A percentile compares a stretch with the other conserved stretches of the same genome.
These are phyloP conservation scores for Dicorynia guianensis DNA, from an alignment of 306 rosid genomes.

Conservation along the genomic window DNA sequence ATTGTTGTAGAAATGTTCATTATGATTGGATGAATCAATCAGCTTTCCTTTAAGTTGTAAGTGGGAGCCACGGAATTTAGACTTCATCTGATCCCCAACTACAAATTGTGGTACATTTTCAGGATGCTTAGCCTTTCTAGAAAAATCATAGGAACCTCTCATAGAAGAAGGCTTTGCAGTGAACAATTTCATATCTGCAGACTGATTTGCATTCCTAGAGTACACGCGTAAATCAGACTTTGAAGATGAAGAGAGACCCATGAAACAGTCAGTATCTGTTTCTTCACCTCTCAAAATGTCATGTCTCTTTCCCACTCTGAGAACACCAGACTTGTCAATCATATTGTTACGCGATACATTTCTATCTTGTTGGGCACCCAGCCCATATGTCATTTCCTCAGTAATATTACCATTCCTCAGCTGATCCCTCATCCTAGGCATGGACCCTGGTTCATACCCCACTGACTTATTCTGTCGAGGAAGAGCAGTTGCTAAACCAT, in stretches of 20 bases:
- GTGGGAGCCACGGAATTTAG: conserved; percentile 59
- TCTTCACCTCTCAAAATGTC: conserved; percentile 62
- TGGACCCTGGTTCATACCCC: conserved; percentile 61
- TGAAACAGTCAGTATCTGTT: conserved; percentile 53
- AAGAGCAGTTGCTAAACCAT: conserved; percentile 61
- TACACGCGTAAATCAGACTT: conserved; percentile 61
- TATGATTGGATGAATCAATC: conserved; percentile 57
- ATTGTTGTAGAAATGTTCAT: conserved; percentile 54
- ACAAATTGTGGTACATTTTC: conserved; percentile 64
- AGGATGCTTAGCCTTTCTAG: conserved; percentile 63
- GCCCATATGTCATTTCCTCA: conserved; percentile 66
- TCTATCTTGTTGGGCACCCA: conserved; percentile 57
- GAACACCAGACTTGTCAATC: conserved; percentile 63
- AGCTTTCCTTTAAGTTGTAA: conserved; percentile 46
- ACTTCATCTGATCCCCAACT: conserved; percentile 59
- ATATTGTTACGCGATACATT: conserved; percentile 42
- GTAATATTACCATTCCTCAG: conserved; percentile 54
- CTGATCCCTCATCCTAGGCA: conserved; percentile 64
- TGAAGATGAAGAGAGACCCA: conserved; percentile 65
- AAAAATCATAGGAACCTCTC: conserved; percentile 58
- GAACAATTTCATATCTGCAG: conserved; percentile 59
- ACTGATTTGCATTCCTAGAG: conserved; percentile 57
- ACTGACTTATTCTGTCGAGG: conserved; percentile 57
- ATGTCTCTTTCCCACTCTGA: conserved; percentile 69
- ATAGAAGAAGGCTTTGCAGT: conserved; percentile 61